These are phyloP conservation scores for Funneliformis mosseae DNA, from an alignment of 192 early-diverging fungal genomes.

Conservation along the genomic window DNA sequence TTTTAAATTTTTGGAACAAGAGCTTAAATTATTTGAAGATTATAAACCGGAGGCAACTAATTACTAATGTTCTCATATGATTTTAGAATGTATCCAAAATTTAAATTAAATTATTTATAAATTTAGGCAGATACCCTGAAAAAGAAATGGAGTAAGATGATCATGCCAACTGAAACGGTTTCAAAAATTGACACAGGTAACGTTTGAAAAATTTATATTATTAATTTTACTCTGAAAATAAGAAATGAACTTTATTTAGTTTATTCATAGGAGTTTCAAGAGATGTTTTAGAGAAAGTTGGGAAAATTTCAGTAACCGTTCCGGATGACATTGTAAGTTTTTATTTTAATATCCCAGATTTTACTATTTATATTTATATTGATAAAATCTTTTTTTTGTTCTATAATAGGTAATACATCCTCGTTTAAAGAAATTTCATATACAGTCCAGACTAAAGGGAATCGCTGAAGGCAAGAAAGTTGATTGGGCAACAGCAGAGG, in stretches of 20 bases:
- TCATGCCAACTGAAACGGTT: slow-evolving; percentile 60
- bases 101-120: neutral
- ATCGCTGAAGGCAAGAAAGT: slow-evolving; percentile 67
- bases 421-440: slow-evolving; percentile 88
- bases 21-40: slow-evolving; percentile 60
- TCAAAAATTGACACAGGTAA: slow-evolving; percentile 43
- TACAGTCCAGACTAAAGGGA: slow-evolving; percentile 77
- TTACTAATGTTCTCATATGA: neutral
- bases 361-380: neutral
- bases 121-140: slow-evolving; percentile 58
- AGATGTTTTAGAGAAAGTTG: slow-evolving; percentile 69
- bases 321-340: slow-evolving; percentile 60
- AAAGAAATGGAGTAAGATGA: slow-evolving; percentile 82
- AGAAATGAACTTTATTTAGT: neutral
- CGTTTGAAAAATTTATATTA: neutral
- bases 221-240: neutral
- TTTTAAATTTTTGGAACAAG: slow-evolving; percentile 57
- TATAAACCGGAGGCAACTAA: slow-evolving; percentile 53
- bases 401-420: slow-evolving; percentile 61
- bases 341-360: too few relatives aligned
- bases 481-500: slow-evolving; percentile 97
- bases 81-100: neutral
- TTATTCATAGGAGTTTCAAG: slow-evolving; percentile 61
- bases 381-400: neutral
- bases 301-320: slow-evolving; percentile 72